These are phyloP conservation scores for Lactifluus echinatus DNA, from an alignment of 768 basidiomycete genomes.

Conservation along the genomic window DNA sequence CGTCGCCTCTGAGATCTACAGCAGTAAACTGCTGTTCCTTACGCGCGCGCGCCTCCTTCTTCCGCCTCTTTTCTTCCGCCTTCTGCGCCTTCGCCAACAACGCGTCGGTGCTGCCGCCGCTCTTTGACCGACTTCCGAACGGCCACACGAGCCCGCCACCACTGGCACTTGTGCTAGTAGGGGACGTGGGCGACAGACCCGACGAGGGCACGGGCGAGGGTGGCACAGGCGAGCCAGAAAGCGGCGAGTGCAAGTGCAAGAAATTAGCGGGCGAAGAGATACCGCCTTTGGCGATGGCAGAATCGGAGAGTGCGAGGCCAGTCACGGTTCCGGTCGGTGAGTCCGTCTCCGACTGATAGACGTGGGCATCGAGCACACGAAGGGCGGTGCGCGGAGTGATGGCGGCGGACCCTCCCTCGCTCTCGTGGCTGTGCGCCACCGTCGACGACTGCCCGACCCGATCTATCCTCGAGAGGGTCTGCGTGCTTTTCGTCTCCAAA, in stretches of 20 bases:
- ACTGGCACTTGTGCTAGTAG: no score
- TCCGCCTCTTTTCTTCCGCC: conserved; percentile 36
- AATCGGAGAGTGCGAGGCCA: neutral
- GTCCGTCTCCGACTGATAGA: neutral
- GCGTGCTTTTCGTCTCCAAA: neutral
- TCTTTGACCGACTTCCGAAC: neutral
- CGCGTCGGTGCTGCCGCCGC: neutral
- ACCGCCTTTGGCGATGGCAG: neutral
- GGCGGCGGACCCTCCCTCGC: neutral
- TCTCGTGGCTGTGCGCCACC: neutral
- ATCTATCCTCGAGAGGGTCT: neutral
- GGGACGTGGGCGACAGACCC: neutral
- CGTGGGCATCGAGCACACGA: neutral
- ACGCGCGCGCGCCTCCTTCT: conserved; percentile 34
- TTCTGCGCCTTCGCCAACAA: conserved; percentile 16
- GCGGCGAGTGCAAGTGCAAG: neutral
- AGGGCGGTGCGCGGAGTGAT: neutral
- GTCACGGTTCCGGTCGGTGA: neutral
- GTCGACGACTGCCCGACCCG: neutral
- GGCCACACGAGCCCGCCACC: neutral
- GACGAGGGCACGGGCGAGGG: neutral
- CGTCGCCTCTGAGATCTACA: conserved; percentile 41
- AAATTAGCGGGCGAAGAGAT: neutral
- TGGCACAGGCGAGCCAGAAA: no score
- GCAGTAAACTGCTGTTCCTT: conserved; percentile 28